Evolutionary conservation across 228 moss, liverwort and hornwort species (phyloP).

Genomic region (Sphagnum magellanicum): DNA sequence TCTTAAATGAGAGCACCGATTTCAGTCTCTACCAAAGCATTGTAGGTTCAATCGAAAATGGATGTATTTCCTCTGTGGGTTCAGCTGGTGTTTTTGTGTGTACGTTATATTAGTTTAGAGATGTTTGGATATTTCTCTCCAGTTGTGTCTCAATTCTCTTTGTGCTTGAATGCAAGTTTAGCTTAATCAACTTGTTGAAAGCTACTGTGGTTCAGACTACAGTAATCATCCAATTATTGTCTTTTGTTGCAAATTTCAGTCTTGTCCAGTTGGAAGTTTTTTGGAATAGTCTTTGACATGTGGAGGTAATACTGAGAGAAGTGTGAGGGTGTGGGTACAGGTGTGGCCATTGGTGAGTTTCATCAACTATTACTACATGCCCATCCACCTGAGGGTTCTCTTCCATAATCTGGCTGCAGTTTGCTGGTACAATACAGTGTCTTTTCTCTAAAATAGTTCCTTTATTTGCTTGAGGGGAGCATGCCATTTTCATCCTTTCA

Average conservation of each 20-base stretch:
- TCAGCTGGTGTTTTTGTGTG: too few species aligned
- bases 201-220: background rate
- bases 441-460: background rate
- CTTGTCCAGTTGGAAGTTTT: too few species aligned
- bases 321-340: conserved; percentile 30
- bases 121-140: too few species aligned
- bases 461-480: too few species aligned
- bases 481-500: background rate
- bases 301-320: too few species aligned
- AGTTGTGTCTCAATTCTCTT: background rate
- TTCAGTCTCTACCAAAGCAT: too few species aligned
- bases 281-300: too few species aligned
- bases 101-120: too few species aligned
- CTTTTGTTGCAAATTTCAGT: too few species aligned
- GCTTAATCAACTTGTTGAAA: background rate
- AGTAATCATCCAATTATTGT: background rate
- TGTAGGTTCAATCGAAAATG: too few species aligned
- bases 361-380: conserved; percentile 81
- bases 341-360: conserved; percentile 92
- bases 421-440: conserved; percentile 41
- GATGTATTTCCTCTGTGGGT: too few species aligned
- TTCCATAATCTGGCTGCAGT: conserved; percentile 84
- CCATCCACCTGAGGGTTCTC: conserved; percentile 77
- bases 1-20: too few species aligned
- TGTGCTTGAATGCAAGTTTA: background rate